A percentile compares a stretch with the other conserved stretches of the same genome.
These are phyloP conservation scores for Acmispon strigosus DNA, from an alignment of 306 rosid species.

Conservation along the genomic window DNA sequence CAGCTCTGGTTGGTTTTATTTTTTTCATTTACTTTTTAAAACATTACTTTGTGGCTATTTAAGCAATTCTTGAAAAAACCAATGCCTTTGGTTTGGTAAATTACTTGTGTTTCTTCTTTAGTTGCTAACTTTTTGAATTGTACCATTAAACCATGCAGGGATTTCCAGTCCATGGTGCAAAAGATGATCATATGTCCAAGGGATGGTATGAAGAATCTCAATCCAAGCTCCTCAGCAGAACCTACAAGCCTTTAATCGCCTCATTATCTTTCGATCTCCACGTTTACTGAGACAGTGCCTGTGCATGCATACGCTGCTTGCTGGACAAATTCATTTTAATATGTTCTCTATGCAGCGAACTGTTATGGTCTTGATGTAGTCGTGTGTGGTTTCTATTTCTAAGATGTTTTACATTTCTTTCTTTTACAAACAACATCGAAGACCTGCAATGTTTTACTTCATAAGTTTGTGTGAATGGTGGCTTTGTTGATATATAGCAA, in stretches of 20 bases:
- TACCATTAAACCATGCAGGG: slow-evolving; percentile 34
- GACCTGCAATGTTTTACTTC: neutral
- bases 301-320: neutral
- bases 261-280: neutral
- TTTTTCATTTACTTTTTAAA: neutral
- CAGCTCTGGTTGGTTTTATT: neutral
- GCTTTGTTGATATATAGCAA: slow-evolving; percentile 5
- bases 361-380: neutral
- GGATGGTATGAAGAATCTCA: slow-evolving; percentile 35
- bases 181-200: slow-evolving; percentile 46
- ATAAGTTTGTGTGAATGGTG: neutral
- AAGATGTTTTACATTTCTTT: neutral
- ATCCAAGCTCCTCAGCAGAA: slow-evolving; percentile 27
- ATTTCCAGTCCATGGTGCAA: slow-evolving; percentile 38
- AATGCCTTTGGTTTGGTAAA: neutral
- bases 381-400: neutral
- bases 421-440: neutral
- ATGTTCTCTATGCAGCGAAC: neutral
- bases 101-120: neutral
- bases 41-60: neutral
- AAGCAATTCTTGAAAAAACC: neutral
- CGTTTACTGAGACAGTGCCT: neutral
- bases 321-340: neutral
- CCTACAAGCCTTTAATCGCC: slow-evolving; percentile 13
- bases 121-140: neutral